Conservation (phyloP, 352 stramenopile genomes). For the Phytophthora kernoviae region DNA sequence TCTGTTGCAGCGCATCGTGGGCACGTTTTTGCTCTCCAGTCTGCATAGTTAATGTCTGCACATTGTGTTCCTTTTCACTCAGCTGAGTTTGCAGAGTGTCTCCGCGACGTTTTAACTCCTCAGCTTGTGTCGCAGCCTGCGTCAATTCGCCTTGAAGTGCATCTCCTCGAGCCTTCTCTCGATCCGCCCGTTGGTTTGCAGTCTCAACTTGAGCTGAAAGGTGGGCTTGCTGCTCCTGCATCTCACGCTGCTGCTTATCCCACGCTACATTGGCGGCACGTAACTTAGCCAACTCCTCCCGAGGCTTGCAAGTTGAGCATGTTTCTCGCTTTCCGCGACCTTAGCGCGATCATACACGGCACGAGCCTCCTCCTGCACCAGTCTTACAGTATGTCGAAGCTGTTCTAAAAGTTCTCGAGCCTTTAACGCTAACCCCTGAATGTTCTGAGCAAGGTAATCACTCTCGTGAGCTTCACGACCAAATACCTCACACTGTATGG, state of each 20-base stretch:
- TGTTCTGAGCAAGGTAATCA: slow-evolving; percentile 42
- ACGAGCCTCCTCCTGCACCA: slow-evolving; percentile 77
- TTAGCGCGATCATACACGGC: slow-evolving; percentile 78
- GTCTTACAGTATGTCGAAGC: slow-evolving; percentile 45
- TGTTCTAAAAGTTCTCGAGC: slow-evolving; percentile 55
- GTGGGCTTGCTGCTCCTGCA: slow-evolving; percentile 45
- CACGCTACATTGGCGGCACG: slow-evolving; percentile 51
- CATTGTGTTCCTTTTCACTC: slow-evolving; percentile 54
- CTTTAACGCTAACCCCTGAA: slow-evolving; percentile 46
- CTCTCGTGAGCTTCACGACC: slow-evolving; percentile 64
- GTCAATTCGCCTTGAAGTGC: slow-evolving; percentile 57
- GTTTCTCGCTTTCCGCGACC: slow-evolving; percentile 75
- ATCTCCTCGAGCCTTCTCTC: slow-evolving; percentile 39
- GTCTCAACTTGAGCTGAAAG: slow-evolving; percentile 49
- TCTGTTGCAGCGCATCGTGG: slow-evolving; percentile 59
- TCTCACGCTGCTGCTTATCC: slow-evolving; percentile 60
- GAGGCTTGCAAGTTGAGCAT: slow-evolving; percentile 76
- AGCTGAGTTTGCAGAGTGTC: slow-evolving; percentile 52
- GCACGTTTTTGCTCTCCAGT: slow-evolving; percentile 60
- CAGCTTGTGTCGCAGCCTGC: slow-evolving; percentile 20
- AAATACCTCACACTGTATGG: slow-evolving; percentile 74
- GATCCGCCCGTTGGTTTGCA: slow-evolving; percentile 38
- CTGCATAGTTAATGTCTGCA: slow-evolving; percentile 67
- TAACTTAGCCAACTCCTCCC: slow-evolving; percentile 67
- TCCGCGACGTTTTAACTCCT: slow-evolving; percentile 59